Percentiles rank a stretch among this genome's conserved stretches.
Evolutionary conservation across 2,329 filamentous ascomycete genomes (phyloP).

Genomic region (Phialophora verrucosa): DNA sequence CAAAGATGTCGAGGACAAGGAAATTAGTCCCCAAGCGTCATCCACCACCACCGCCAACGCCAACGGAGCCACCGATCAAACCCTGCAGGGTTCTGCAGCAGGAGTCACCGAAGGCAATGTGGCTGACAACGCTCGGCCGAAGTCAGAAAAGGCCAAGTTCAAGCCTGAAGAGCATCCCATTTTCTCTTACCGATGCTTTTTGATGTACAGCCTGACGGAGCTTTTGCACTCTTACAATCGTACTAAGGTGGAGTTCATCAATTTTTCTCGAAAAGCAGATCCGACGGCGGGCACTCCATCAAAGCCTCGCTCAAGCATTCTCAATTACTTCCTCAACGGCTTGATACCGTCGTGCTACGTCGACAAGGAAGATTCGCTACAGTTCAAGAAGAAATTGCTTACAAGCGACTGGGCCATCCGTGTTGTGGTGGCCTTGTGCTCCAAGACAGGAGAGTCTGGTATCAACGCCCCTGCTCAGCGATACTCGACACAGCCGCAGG

Average conservation of each 20-base stretch:
- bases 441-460: conserved; percentile 81
- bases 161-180: conserved; percentile 93
- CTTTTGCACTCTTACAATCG: conserved; percentile 89
- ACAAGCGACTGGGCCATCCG: conserved; percentile 86
- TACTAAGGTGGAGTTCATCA: conserved; percentile 98
- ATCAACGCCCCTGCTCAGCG: conserved; percentile 41
- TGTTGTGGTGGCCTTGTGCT: conserved; percentile 83
- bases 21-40: conserved; percentile 48
- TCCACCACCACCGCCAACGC: conserved; percentile 43
- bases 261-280: conserved; percentile 92
- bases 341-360: conserved; percentile 70
- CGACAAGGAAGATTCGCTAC: conserved; percentile 68
- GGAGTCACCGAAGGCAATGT: conserved; percentile 33
- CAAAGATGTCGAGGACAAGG: conserved; percentile 88
- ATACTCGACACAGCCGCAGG: conserved; percentile 52
- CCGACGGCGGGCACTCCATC: conserved; percentile 84
- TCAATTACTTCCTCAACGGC: conserved; percentile 90
- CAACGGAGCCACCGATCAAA: conserved; percentile 48
- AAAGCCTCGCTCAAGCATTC: conserved; percentile 87
- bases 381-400: conserved; percentile 80
- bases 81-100: conserved; percentile 51
- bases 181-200: conserved; percentile 94
- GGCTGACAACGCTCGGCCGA: conserved; percentile 53
- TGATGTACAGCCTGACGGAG: conserved; percentile 90
- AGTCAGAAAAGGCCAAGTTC: conserved; percentile 74